Percentiles rank a stretch among this genome's conserved stretches.
Evolutionary conservation across 768 basidiomycete genomes (phyloP).

Genomic region (Auricularia cornea): DNA sequence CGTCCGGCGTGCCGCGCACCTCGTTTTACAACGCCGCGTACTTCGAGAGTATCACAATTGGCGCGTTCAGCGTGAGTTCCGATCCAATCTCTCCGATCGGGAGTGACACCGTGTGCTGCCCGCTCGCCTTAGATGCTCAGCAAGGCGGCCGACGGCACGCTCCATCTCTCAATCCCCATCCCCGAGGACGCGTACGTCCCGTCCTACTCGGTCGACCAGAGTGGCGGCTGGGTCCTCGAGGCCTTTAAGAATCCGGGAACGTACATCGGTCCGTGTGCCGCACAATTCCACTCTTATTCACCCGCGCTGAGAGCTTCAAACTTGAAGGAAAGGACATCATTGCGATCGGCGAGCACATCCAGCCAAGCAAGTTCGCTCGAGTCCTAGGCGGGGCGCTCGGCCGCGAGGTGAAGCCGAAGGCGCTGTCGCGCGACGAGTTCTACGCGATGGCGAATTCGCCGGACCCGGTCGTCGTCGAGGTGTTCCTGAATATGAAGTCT

Average conservation of each 20-base stretch:
- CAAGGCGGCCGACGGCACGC: neutral
- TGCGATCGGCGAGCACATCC: neutral
- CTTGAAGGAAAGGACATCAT: neutral
- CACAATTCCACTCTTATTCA: neutral
- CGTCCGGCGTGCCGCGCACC: constrained; percentile 3
- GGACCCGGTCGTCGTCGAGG: neutral
- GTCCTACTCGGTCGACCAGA: neutral
- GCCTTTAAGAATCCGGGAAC: neutral
- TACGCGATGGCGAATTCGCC: neutral
- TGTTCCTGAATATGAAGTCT: neutral
- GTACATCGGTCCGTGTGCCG: neutral
- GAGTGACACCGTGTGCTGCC: neutral
- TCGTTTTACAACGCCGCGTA: neutral
- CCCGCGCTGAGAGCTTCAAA: neutral
- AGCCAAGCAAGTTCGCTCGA: neutral
- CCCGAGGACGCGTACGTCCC: neutral
- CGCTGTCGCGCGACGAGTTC: neutral
- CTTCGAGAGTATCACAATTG: neutral
- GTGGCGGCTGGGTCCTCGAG: neutral
- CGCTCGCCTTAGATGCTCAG: neutral
- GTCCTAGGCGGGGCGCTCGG: neutral
- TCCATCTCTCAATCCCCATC: neutral
- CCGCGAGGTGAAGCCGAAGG: neutral
- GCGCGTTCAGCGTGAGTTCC: neutral
- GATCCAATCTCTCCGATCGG: neutral